These are phyloP conservation scores for Bipolaris zeicola DNA, from an alignment of 2,329 filamentous ascomycete genomes.

Conservation along the genomic window DNA sequence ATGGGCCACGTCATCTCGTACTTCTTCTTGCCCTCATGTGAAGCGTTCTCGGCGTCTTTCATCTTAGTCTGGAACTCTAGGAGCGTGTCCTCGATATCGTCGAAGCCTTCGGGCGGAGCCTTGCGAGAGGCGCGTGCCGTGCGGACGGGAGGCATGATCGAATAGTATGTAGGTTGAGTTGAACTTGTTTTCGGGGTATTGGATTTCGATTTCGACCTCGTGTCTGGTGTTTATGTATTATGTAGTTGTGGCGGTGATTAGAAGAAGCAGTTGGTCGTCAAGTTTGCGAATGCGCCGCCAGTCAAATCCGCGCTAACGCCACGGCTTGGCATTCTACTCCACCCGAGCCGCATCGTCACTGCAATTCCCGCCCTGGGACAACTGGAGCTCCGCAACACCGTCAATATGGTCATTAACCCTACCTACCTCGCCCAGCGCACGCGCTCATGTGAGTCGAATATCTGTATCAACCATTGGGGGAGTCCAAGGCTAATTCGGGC, in stretches of 20 bases:
- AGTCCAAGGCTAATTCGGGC: conserved; percentile 23
- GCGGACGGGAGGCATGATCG: conserved; percentile 75
- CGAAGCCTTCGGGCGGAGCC: conserved; percentile 83
- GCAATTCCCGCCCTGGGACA: conserved; percentile 24
- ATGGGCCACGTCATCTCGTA: conserved; percentile 96
- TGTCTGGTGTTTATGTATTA: background rate
- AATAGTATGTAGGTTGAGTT: background rate
- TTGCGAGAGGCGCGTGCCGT: conserved; percentile 74
- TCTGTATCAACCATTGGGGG: conserved; percentile 20
- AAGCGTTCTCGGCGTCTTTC: conserved; percentile 92
- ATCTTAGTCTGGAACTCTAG: conserved; percentile 88
- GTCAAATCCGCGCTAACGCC: conserved; percentile 31
- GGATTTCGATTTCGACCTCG: background rate
- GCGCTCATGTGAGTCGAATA: conserved; percentile 54
- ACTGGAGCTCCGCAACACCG: conserved; percentile 36
- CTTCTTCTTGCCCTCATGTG: conserved; percentile 77
- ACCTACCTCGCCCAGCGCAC: conserved; percentile 77
- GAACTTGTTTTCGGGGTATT: background rate
- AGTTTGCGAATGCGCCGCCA: conserved; percentile 26
- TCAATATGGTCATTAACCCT: conserved; percentile 79
- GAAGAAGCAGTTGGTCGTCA: conserved; percentile 8
- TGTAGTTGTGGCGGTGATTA: background rate
- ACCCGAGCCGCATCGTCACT: conserved; percentile 43
- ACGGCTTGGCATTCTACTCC: conserved; percentile 37
- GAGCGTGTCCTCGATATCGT: conserved; percentile 85